Conservation (phyloP, 352 stramenopile species). For the Albugo laibachii region DNA sequence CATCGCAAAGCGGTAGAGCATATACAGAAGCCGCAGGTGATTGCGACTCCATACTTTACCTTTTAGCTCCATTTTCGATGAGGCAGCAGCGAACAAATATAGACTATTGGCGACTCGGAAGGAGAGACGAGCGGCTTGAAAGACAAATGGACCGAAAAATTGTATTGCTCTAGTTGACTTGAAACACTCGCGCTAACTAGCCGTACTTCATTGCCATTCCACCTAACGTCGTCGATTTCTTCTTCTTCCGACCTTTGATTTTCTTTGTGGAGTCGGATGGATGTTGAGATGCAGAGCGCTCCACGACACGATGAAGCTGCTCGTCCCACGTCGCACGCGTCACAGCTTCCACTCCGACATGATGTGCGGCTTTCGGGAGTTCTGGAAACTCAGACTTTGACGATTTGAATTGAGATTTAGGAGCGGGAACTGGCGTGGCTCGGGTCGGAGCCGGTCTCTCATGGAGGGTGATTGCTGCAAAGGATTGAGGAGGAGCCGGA, state of each 20-base stretch:
- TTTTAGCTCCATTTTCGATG: no score
- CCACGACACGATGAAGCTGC: slow-evolving; percentile 44
- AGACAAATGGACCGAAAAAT: no score
- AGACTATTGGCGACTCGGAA: no score
- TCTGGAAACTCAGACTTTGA: slow-evolving; percentile 61
- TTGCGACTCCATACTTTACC: slow-evolving; percentile 41
- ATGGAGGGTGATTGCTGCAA: no score
- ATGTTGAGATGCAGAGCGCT: slow-evolving; percentile 9
- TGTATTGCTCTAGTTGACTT: no score
- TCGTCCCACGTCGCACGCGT: slow-evolving; percentile 70
- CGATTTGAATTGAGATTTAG: slow-evolving; percentile 15
- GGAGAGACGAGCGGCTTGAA: no score
- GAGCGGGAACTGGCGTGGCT: background rate
- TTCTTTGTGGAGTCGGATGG: slow-evolving; percentile 9
- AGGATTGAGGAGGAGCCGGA: no score
- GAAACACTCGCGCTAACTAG: slow-evolving; percentile 12
- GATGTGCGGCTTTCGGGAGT: slow-evolving; percentile 27
- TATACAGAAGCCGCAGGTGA: slow-evolving; percentile 90
- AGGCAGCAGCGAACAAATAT: no score
- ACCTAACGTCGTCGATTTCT: slow-evolving; percentile 58
- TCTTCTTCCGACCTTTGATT: slow-evolving; percentile 52
- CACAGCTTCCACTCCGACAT: slow-evolving; percentile 45
- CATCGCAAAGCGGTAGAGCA: slow-evolving; percentile 91
- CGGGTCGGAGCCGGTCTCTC: slow-evolving; percentile 7
- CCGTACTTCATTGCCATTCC: slow-evolving; percentile 70